A percentile compares a stretch with the other conserved stretches of the same genome.
Conservation (phyloP, 2,329 filamentous ascomycete species). For the Ascochyta clinopodiicola region DNA sequence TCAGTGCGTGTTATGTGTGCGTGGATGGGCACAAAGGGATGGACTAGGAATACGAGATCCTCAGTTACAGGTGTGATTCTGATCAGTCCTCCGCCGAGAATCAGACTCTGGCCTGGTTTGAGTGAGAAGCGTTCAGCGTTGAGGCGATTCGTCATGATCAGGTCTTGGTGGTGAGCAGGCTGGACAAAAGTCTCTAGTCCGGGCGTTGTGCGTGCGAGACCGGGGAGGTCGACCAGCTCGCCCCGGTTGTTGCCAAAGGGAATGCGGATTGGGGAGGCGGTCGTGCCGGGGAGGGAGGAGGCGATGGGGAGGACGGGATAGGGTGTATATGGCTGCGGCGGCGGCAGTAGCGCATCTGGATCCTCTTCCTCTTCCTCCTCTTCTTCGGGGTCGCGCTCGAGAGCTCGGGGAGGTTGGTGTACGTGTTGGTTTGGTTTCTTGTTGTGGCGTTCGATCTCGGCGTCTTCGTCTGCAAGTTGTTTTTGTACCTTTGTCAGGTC, state of each 20-base stretch:
- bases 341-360: constrained; percentile 69
- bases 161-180: constrained; percentile 66
- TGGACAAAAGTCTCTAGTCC: constrained; percentile 73
- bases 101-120: constrained; percentile 77
- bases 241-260: constrained; percentile 86
- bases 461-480: constrained; percentile 44
- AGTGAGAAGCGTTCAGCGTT: constrained; percentile 75
- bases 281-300: constrained; percentile 88
- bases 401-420: constrained; percentile 25
- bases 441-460: constrained; percentile 32
- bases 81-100: constrained; percentile 82
- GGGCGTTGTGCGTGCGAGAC: constrained; percentile 71
- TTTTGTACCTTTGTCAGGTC: constrained; percentile 35
- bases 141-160: constrained; percentile 81
- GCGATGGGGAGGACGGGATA: constrained; percentile 88
- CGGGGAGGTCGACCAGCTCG: constrained; percentile 92
- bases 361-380: constrained; percentile 40
- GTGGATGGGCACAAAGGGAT: constrained; percentile 81
- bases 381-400: constrained; percentile 22
- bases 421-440: constrained; percentile 26
- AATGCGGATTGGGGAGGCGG: constrained; percentile 90
- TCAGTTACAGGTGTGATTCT: constrained; percentile 79
- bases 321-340: constrained; percentile 72
- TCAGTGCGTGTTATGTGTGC: constrained; percentile 79
- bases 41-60: constrained; percentile 73